Conservation (phyloP, 352 stramenopile genomes). For the Phytopythium helicoides region DNA sequence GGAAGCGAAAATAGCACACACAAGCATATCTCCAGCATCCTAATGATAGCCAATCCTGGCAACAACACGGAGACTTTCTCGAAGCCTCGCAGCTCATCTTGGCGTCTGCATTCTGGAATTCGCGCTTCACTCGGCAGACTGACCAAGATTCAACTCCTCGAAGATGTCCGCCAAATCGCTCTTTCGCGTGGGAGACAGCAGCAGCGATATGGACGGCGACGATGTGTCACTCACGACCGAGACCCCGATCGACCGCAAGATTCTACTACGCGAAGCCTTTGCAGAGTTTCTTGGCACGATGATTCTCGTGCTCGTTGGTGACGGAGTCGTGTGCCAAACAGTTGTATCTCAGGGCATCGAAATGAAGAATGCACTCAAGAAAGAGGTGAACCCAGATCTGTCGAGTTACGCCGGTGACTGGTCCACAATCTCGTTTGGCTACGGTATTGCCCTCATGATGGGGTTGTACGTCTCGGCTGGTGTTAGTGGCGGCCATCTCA, state of each 20-base stretch:
- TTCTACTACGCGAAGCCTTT: constrained; percentile 25
- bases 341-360: constrained; percentile 66
- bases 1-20: no score
- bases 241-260: constrained; percentile 29
- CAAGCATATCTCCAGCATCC: no score
- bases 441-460: constrained; percentile 70
- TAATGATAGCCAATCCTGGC: no score
- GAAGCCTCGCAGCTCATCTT: no score
- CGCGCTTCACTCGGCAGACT: constrained; percentile 1
- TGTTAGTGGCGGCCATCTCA: constrained; percentile 67
- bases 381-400: constrained; percentile 37
- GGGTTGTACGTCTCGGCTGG: constrained; percentile 63
- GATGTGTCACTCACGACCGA: constrained; percentile 51
- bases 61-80: no score
- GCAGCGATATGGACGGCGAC: constrained; percentile 23
- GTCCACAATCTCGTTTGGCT: constrained; percentile 67
- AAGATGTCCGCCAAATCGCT: constrained; percentile 31
- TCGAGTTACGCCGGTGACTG: constrained; percentile 65
- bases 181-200: constrained; percentile 28
- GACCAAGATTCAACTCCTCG: neutral
- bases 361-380: constrained; percentile 43
- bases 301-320: constrained; percentile 56
- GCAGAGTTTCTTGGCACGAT: constrained; percentile 60
- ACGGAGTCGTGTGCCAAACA: constrained; percentile 56
- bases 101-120: constrained; percentile 2